Base-by-base conservation (phyloP, 768 basidiomycete genomes). In the Xanthoconium purpureum region DNA sequence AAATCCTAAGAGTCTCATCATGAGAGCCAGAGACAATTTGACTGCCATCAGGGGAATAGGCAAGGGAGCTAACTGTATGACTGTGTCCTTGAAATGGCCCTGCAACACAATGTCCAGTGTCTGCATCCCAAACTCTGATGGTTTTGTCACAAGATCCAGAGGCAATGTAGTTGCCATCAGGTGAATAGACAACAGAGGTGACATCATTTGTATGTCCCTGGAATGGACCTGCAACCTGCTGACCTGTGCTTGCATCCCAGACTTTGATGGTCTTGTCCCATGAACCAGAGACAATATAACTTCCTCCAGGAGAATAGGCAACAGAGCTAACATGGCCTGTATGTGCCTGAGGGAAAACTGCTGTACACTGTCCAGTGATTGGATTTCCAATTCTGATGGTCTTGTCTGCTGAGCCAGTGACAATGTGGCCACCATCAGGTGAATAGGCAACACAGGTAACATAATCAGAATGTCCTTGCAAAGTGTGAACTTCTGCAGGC, bases 251-350 rank as follows among this genome's bases (percentile, higher is more conserved):
- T 51, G 52, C 54, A 57, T 72, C 61, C 66, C 64, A 72, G 0
- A 68, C 11, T 9, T 45, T 57, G 2, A 70, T 56, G 3, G 62
- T 63, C 0, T 0, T 1, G 6, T 67, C 65, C 10, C 11, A 4
- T 30, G 60, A 60, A 15, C 50, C 60, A 55, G 66, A 61, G 28
- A 20, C 55, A 59, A 66, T 39, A 3, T 57, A 24, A 7, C 32
- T 53, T 2, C 66, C 68, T 56, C 71, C 64, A 30, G 72, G 71
- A 4, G 73, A 56, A 70, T 52, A 59, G 52, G 57, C 59, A 47
- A 65, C 39, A 43, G 52, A 57, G 0, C 0, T n/a, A 7, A 63
- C 3, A 28, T 3, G 0, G 7, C 0, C 5, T 38, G 49, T 47
- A 6, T 65, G 55, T 0, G n/a, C 8, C 12, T 55, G 52, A 13